These are phyloP conservation scores for Phytopythium vexans DNA, from an alignment of 352 stramenopile genomes.

Conservation along the genomic window DNA sequence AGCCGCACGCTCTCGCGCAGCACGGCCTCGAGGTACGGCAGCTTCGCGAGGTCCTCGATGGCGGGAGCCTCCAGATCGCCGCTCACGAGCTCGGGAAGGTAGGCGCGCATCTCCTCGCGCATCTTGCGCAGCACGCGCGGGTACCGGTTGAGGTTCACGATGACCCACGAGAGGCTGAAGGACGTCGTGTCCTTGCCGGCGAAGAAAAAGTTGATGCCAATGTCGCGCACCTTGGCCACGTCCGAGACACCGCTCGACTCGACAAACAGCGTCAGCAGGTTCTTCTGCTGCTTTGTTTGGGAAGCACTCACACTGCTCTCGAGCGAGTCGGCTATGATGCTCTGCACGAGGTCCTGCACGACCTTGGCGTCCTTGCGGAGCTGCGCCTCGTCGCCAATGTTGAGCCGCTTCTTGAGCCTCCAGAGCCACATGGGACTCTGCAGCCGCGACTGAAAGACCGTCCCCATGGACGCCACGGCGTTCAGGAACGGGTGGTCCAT, in stretches of 20 bases:
- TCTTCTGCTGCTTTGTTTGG: constrained; percentile 14
- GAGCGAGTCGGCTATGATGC: constrained; percentile 32
- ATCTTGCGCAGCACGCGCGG: constrained; percentile 45
- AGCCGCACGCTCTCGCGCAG: constrained; percentile 65
- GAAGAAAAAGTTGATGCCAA: constrained; percentile 75
- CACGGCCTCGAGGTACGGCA: constrained; percentile 53
- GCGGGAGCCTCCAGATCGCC: constrained; percentile 15
- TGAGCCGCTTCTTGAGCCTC: constrained; percentile 31
- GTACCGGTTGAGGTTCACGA: constrained; percentile 72
- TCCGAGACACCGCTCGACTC: constrained; percentile 15
- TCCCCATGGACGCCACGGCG: constrained; percentile 9
- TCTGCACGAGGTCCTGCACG: constrained; percentile 22
- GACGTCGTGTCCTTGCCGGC: constrained; percentile 68
- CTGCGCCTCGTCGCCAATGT: constrained; percentile 24
- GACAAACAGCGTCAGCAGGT: constrained; percentile 51
- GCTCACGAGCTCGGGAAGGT: constrained; percentile 21
- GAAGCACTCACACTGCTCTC: constrained; percentile 12
- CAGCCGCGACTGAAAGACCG: constrained; percentile 14
- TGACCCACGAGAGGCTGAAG: constrained; percentile 63
- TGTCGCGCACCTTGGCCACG: constrained; percentile 42
- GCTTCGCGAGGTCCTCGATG: constrained; percentile 40
- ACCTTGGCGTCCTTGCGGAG: constrained; percentile 17
- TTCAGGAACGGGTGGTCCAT: constrained; percentile 25
- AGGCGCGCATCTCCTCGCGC: constrained; percentile 37
- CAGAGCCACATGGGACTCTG: constrained; percentile 39